Evolutionary conservation across 2,329 filamentous ascomycete genomes (phyloP), one percentile per base, ranked within the genome.

Genomic region (Zymoseptoria ardabiliae): DNA sequence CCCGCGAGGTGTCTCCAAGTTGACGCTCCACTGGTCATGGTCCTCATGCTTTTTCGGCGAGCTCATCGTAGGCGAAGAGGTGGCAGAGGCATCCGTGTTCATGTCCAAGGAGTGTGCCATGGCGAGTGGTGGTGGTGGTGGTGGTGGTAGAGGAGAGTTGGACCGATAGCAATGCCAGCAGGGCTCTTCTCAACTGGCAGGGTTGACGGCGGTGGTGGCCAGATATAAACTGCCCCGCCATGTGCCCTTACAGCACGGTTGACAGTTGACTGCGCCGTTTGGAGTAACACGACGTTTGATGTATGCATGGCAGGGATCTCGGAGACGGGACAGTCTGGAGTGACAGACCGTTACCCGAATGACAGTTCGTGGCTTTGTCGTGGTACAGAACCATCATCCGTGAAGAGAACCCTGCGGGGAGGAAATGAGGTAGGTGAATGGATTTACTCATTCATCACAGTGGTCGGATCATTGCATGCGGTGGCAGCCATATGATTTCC

Each of bases 1-100:
- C 48, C 75, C 76, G 50, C 68, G 70, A 21, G 77, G 78, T 10
- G 57, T 17, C 35, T 41, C 35, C 35, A 41, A 17, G 11, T 41
- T 41, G 35, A 41, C 35, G 13, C 35, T 41, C 35, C 35, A 41
- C 17, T 41, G 35, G 35, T 41, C 35, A 17, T 53, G 50, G 21
- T 21, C 50, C n/a, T 50, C 11, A n/a, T 21, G 49, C n/a, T 50
- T 20, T n/a, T 22, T 23, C 49, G 49, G 49, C n/a, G 22, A 23
- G 9, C n/a, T n/a, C 49, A 50, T 50, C n/a, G 49, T 50, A 11
- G 35, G 35, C 35, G 35, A 41, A 10, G 35, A 41, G 35, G 35
- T 41, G 35, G 17, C 17, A 11, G 35, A 41, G 35, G 35, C 35
- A 17, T 41, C 35, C 35, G 35, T 41, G 35, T 11, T 41, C 35